Conservation (phyloP, 1,139 yeast genomes). For the Geotrichum candidum region DNA sequence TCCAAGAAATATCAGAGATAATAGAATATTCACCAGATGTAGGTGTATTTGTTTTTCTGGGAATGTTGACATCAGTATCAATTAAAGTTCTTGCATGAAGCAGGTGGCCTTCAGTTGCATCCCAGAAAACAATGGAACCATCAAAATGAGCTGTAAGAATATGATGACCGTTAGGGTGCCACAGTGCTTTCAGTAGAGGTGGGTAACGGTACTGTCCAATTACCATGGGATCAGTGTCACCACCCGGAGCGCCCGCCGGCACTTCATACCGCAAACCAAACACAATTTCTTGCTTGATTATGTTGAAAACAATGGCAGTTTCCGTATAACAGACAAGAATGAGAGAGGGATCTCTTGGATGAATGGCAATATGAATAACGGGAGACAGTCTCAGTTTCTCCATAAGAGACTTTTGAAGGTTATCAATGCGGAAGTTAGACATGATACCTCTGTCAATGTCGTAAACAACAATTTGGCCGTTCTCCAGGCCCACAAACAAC, state of each 20-base stretch:
- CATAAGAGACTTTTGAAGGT: slow-evolving; percentile 50
- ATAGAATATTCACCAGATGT: slow-evolving; percentile 3
- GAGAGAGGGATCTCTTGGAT: slow-evolving; percentile 84
- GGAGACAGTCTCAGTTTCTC: slow-evolving; percentile 43
- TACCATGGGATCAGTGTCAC: slow-evolving; percentile 42
- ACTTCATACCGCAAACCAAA: slow-evolving; percentile 54
- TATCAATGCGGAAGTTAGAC: slow-evolving; percentile 64
- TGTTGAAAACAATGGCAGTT: slow-evolving; percentile 62
- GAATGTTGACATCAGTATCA: slow-evolving; percentile 58
- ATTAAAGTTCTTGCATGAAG: slow-evolving; percentile 68
- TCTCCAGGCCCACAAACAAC: slow-evolving; percentile 71
- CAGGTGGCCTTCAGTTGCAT: slow-evolving; percentile 65
- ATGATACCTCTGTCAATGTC: slow-evolving; percentile 74
- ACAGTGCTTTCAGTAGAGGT: slow-evolving; percentile 55
- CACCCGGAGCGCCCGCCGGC: slow-evolving; percentile 59
- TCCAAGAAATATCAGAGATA: slow-evolving; percentile 46
- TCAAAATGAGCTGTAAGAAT: slow-evolving; percentile 72
- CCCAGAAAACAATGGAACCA: slow-evolving; percentile 89
- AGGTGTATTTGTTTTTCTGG: slow-evolving; percentile 29
- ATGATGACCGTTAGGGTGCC: slow-evolving; percentile 93
- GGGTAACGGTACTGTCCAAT: slow-evolving; percentile 40
- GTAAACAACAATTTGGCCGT: slow-evolving; percentile 67
- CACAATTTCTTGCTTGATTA: slow-evolving; percentile 54
- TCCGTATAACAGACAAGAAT: slow-evolving; percentile 67
- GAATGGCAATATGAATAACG: slow-evolving; percentile 64